Conservation (phyloP, 1,139 yeast species). For the Suhomyces wounanorum region DNA sequence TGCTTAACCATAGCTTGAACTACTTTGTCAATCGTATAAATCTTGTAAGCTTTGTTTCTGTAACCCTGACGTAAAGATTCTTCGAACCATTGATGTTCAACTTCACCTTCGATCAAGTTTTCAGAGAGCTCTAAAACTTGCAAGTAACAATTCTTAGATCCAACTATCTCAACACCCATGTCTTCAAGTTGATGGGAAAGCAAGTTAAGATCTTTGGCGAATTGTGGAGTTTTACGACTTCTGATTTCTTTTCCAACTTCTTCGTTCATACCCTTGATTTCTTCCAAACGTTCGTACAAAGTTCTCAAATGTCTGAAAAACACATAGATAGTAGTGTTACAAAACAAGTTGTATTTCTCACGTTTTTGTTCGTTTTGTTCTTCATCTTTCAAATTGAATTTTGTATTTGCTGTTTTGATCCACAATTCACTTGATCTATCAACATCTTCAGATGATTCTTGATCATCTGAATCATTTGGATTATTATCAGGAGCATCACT, state of each 20-base stretch:
- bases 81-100: conserved; percentile 95
- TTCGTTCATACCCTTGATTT: conserved; percentile 68
- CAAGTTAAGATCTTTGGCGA: conserved; percentile 86
- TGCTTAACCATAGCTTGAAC: conserved; percentile 89
- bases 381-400: conserved; percentile 27
- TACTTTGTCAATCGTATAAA: conserved; percentile 92
- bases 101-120: conserved; percentile 81
- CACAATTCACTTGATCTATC: conserved; percentile 68
- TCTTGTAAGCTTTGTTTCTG: conserved; percentile 87
- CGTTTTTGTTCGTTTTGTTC: conserved; percentile 31
- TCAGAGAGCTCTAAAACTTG: conserved; percentile 76
- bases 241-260: conserved; percentile 73
- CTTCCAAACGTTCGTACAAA: conserved; percentile 75
- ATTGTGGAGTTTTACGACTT: conserved; percentile 67
- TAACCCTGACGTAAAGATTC: conserved; percentile 94
- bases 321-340: conserved; percentile 88
- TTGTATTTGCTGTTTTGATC: conserved; percentile 52
- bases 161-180: conserved; percentile 71
- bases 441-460: conserved; percentile 38
- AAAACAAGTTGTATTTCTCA: conserved; percentile 72
- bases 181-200: conserved; percentile 82
- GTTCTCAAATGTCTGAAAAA: conserved; percentile 87
- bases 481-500: conserved; percentile 34
- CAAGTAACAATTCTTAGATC: conserved; percentile 68
- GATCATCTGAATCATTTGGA: conserved; percentile 38